Evolutionary conservation across 2,329 filamentous ascomycete genomes (phyloP).

Genomic region (Fusarium metavorans): DNA sequence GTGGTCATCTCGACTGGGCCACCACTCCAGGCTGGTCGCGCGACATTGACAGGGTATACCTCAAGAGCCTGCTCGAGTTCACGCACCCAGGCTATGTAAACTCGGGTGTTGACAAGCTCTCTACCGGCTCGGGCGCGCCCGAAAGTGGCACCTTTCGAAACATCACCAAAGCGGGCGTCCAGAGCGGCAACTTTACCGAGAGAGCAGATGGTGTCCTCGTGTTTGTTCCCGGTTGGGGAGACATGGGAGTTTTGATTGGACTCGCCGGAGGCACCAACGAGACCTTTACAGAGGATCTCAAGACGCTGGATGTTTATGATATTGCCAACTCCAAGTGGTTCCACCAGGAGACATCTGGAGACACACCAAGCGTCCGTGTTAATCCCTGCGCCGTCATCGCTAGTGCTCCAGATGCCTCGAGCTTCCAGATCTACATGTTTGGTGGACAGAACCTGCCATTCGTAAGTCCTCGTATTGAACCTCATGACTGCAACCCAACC

Average conservation of each 20-base stretch:
- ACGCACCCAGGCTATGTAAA: constrained; percentile 79
- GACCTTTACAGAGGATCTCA: constrained; percentile 70
- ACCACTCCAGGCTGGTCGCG: constrained; percentile 76
- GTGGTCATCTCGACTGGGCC: constrained; percentile 75
- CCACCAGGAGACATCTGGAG: constrained; percentile 66
- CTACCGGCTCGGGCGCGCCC: constrained; percentile 66
- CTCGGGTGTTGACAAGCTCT: constrained; percentile 68
- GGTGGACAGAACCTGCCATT: constrained; percentile 80
- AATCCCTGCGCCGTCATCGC: constrained; percentile 72
- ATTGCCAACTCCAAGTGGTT: constrained; percentile 71
- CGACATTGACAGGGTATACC: constrained; percentile 71
- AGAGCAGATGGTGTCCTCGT: constrained; percentile 79
- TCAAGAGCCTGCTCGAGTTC: constrained; percentile 81
- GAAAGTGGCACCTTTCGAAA: constrained; percentile 76
- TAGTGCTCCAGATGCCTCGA: constrained; percentile 76
- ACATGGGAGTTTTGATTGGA: constrained; percentile 76
- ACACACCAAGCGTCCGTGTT: constrained; percentile 63
- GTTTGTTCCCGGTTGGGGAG: constrained; percentile 80
- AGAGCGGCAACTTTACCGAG: constrained; percentile 75
- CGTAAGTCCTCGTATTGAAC: constrained; percentile 50
- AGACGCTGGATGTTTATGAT: constrained; percentile 75
- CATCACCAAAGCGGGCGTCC: constrained; percentile 77
- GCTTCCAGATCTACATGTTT: constrained; percentile 83
- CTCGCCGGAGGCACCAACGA: constrained; percentile 78
- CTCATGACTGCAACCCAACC: neutral